These are phyloP conservation scores for Canavalia gladiata DNA, from an alignment of 306 rosid genomes.

Conservation along the genomic window DNA sequence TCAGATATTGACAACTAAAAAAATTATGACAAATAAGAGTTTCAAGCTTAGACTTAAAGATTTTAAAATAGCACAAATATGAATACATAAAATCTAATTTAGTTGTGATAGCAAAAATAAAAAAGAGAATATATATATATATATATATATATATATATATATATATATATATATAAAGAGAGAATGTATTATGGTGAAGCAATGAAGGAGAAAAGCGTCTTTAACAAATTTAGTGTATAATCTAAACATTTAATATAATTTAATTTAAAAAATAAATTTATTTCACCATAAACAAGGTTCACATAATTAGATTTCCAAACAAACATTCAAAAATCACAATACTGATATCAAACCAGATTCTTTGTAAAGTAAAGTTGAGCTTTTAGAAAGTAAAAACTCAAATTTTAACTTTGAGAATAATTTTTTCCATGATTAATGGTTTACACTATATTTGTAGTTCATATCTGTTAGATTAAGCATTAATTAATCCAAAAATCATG, in stretches of 20 bases:
- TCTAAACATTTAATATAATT: neutral
- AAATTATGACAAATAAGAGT: too few species aligned
- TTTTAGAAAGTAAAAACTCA: too few species aligned
- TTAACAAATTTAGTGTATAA: neutral
- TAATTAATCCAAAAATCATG: neutral
- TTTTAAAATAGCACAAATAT: too few species aligned
- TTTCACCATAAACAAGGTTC: neutral
- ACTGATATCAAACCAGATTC: neutral
- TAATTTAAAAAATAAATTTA: neutral
- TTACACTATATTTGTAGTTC: neutral
- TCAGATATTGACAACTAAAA: too few species aligned
- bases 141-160: too few species aligned
- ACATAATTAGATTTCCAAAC: neutral
- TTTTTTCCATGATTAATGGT: neutral
- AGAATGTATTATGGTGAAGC: too few species aligned
- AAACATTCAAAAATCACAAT: neutral
- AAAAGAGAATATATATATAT: too few species aligned
- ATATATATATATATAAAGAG: too few species aligned
- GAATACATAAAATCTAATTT: too few species aligned
- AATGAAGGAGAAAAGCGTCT: too few species aligned
- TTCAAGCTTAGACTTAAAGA: too few species aligned
- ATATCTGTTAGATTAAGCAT: slow-evolving; percentile 13
- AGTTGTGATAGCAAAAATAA: too few species aligned
- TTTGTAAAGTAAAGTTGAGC: neutral
- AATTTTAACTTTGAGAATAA: neutral